Evolutionary conservation across 2,329 filamentous ascomycete genomes (phyloP).

Genomic region (Penicillium fuscoglaucum): DNA sequence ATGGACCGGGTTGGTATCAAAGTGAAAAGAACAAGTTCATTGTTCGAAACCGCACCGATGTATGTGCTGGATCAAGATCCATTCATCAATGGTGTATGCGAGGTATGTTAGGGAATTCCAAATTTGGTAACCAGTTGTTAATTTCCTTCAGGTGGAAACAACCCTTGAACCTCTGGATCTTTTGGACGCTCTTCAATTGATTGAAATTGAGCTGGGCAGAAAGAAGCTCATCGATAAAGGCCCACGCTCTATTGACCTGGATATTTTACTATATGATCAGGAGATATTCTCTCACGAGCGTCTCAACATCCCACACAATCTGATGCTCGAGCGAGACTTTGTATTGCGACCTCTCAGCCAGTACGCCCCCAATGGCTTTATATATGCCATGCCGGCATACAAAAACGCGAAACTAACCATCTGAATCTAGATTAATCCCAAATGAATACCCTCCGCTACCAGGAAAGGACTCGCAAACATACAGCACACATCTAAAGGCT

Average conservation of each 20-base stretch:
- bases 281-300: constrained; percentile 66
- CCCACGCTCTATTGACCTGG: constrained; percentile 89
- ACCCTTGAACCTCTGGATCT: constrained; percentile 71
- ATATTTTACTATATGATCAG: constrained; percentile 81
- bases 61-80: constrained; percentile 85
- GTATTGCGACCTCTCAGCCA: constrained; percentile 79
- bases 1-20: constrained; percentile 73
- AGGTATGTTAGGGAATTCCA: constrained; percentile 58
- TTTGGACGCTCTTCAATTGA: constrained; percentile 76
- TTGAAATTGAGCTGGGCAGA: constrained; percentile 77
- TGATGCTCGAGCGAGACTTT: constrained; percentile 90
- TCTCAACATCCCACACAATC: constrained; percentile 78
- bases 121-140: not conserved
- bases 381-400: not conserved
- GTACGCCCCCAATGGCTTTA: constrained; percentile 24
- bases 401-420: not conserved
- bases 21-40: constrained; percentile 75
- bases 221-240: constrained; percentile 89
- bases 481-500: constrained; percentile 36
- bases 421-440: constrained; percentile 42
- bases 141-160: constrained; percentile 69
- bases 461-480: constrained; percentile 30
- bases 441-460: constrained; percentile 37
- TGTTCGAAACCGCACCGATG: constrained; percentile 97
- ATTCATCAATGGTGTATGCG: constrained; percentile 90